Evolutionary conservation across 2,329 filamentous ascomycete genomes (phyloP).

Genomic region (Neophaeococcomyces aloes): DNA sequence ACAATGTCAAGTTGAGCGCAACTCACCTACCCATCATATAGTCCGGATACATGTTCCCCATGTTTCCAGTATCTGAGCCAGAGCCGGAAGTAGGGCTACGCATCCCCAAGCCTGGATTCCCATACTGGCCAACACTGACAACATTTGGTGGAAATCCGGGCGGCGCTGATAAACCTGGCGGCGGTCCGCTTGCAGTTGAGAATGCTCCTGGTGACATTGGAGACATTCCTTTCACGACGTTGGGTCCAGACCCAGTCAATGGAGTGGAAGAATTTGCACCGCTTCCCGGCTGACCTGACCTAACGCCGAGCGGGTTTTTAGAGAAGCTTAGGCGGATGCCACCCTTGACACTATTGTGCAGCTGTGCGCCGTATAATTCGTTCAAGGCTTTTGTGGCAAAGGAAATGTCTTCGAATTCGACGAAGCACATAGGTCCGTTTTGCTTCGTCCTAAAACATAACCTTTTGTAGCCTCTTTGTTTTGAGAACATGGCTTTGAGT

Average conservation of each 20-base stretch:
- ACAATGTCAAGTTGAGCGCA: too few relatives aligned
- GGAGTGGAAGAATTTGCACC: constrained; percentile 40
- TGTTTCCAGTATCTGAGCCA: constrained; percentile 23
- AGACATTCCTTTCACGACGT: constrained; percentile 49
- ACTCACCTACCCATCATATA: constrained; percentile 34
- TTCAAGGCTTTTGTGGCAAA: constrained; percentile 85
- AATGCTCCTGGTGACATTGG: constrained; percentile 50
- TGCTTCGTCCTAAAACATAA: constrained; percentile 90
- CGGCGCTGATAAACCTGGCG: constrained; percentile 67
- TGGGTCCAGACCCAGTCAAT: constrained; percentile 41
- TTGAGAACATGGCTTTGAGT: constrained; percentile 83
- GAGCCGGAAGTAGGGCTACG: constrained; percentile 24
- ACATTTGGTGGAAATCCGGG: constrained; percentile 47
- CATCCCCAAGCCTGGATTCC: constrained; percentile 11
- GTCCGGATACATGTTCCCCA: constrained; percentile 31
- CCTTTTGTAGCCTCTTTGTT: constrained; percentile 87
- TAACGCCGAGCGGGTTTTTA: constrained; percentile 90
- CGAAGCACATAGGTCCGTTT: constrained; percentile 97
- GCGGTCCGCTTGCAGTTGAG: constrained; percentile 61
- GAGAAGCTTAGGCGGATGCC: constrained; percentile 94
- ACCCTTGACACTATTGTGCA: constrained; percentile 88
- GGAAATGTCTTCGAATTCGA: constrained; percentile 90
- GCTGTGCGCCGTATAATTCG: constrained; percentile 73
- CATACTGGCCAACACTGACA: constrained; percentile 25
- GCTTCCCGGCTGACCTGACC: constrained; percentile 57